phyloP scores from a whole-genome alignment of 208 protist genomes.

The Hexamita inflata region DNA sequence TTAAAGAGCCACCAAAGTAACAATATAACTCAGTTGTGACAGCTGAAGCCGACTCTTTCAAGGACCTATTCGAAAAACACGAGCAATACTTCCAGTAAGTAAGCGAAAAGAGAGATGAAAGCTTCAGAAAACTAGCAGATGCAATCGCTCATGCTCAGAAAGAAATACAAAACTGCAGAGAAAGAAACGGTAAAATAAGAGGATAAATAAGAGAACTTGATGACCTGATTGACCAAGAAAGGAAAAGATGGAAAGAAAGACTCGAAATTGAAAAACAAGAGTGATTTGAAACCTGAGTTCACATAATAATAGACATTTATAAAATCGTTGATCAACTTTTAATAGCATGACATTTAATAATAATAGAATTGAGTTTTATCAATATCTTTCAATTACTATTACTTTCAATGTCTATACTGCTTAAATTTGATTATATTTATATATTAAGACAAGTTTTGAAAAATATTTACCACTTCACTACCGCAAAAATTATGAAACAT shows the following conservation, averaged over 20 bases:
- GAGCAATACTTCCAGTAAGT: neutral
- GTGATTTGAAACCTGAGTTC: neutral
- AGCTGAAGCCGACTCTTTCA: neutral
- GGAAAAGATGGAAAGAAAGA: neutral
- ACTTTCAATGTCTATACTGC: too few relatives aligned
- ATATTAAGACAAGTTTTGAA: too few relatives aligned
- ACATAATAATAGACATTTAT: too few relatives aligned
- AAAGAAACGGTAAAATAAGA: neutral
- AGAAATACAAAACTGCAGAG: neutral
- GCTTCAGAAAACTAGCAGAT: neutral
- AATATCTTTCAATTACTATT: too few relatives aligned
- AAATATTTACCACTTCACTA: too few relatives aligned
- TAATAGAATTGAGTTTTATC: too few relatives aligned
- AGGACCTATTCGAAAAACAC: neutral
- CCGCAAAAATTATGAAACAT: slow-evolving; percentile 6
- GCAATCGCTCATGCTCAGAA: neutral
- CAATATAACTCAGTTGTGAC: neutral
- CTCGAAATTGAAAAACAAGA: neutral
- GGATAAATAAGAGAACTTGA: neutral
- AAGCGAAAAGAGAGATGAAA: neutral
- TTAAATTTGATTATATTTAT: too few relatives aligned
- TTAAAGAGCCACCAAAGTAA: too few relatives aligned
- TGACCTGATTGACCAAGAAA: neutral
- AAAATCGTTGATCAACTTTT: too few relatives aligned
- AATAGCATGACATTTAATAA: too few relatives aligned